Conservation (phyloP, 208 protist genomes). For the Trypanosoma caninum region DNA sequence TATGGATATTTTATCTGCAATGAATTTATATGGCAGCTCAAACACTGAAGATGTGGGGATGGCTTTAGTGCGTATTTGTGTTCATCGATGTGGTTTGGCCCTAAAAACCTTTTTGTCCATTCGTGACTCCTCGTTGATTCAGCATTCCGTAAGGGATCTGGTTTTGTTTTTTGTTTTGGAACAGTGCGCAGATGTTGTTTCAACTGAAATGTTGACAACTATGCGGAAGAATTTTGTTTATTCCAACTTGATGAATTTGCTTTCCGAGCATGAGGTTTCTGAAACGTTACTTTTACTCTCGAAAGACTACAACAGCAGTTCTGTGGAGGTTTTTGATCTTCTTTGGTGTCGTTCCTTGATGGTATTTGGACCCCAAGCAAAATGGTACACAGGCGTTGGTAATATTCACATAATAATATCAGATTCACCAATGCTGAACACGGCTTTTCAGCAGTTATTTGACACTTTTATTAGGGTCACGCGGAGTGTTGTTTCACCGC, state of each 20-base stretch:
- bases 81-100: conserved; percentile 45
- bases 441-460: conserved; percentile 23
- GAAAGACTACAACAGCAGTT: conserved; percentile 14
- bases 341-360: conserved; percentile 52
- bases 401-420: conserved; percentile 20
- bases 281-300: conserved; percentile 15
- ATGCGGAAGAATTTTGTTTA: conserved; percentile 16
- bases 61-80: conserved; percentile 38
- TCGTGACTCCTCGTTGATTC: background rate
- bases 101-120: conserved; percentile 17
- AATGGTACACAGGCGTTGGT: conserved; percentile 9
- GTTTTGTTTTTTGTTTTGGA: conserved; percentile 74
- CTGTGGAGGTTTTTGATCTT: conserved; percentile 22
- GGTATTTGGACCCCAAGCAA: conserved; percentile 53
- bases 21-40: background rate
- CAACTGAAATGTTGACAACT: conserved; percentile 23
- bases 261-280: conserved; percentile 18
- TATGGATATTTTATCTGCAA: conserved; percentile 13
- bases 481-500: conserved; percentile 6
- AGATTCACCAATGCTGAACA: conserved; percentile 38
- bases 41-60: conserved; percentile 15
- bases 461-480: background rate
- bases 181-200: conserved; percentile 63
- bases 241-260: conserved; percentile 1
- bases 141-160: conserved; percentile 31